Evolutionary conservation across 306 rosid genomes (phyloP), one percentile per base, ranked within the genome.

Genomic region (Prunus fruticosa): DNA sequence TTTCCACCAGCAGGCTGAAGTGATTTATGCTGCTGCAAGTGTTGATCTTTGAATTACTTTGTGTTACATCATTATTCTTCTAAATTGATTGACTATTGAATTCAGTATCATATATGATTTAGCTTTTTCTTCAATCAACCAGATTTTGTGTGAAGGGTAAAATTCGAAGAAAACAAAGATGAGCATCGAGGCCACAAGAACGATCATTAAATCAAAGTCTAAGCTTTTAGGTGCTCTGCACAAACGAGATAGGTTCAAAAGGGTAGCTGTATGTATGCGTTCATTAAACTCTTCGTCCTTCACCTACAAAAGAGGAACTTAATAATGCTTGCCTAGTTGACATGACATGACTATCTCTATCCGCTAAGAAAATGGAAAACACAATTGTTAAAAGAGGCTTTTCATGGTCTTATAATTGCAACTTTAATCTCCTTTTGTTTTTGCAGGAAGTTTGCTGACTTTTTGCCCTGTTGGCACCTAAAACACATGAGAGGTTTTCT

Each of bases 391-490:
- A 6, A 27, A 32, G 52, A 45, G 32, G 47, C 70, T 43, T 74
- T 27, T 62, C 69, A 62, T 61, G 67, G 70, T 27, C 54, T 28
- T 46, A 77, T 77, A 77, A 58, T 77, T 27, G 69, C 14, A 45
- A 45, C 8, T 18, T 58, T n/a, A 16, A 4, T 46, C 13, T 7
- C 32, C 23, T 69, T 38, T 60, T 22, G 28, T n/a, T 60, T 75
- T 73, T 43, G 73, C 69, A 65, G 51, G 56, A 65, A 41, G 67
- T 70, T 71, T 50, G 18, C 19, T 16, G 56, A 6, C 56, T 16
- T 51, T 2, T 69, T 51, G 27, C 47, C 64, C 32, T 11, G 75
- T 28, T 28, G 56, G 11, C 27, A 38, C 43, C 43, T 6, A 38
- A 49, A 49, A 49, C 14, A 15, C 52, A 49, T 11, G 52, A 13